Evolutionary conservation across 2,329 filamentous ascomycete species (phyloP).

Genomic region (Cercospora zeae-maydis): DNA sequence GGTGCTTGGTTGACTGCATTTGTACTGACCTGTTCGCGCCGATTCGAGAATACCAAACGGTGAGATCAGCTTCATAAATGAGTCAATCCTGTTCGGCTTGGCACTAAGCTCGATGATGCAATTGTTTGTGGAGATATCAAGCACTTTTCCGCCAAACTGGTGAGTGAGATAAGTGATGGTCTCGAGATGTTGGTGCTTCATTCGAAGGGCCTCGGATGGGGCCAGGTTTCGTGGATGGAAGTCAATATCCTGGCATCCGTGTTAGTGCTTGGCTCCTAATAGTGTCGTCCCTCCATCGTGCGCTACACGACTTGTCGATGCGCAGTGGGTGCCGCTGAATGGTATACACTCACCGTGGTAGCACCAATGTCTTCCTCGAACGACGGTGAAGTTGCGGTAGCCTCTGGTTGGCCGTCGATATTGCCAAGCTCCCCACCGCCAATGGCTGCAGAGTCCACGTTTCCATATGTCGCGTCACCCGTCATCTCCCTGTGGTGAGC

Average conservation of each 20-base stretch:
- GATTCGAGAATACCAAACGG: conserved; percentile 97
- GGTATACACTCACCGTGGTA: conserved; percentile 2
- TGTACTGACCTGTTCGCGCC: conserved; percentile 67
- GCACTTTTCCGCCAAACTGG: conserved; percentile 94
- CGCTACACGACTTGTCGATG: neutral
- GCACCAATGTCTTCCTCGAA: conserved; percentile 11
- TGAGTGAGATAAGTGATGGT: conserved; percentile 95
- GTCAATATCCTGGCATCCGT: conserved; percentile 48
- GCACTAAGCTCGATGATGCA: conserved; percentile 97
- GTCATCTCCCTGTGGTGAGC: conserved; percentile 93
- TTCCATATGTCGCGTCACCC: conserved; percentile 14
- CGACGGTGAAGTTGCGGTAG: conserved; percentile 5
- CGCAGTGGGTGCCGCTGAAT: neutral
- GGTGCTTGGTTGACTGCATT: neutral
- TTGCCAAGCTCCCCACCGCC: conserved; percentile 21
- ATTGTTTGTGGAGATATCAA: conserved; percentile 97
- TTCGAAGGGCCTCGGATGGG: conserved; percentile 80
- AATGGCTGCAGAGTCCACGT: conserved; percentile 30
- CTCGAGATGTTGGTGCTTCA: conserved; percentile 96
- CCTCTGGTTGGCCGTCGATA: conserved; percentile 18
- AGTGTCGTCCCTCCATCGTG: neutral
- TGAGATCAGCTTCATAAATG: conserved; percentile 90
- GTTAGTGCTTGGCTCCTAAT: neutral
- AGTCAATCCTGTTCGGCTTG: conserved; percentile 90
- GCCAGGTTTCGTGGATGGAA: conserved; percentile 89